Conservation (phyloP, 192 early-diverging fungal genomes). For the Coemansia sp. region DNA sequence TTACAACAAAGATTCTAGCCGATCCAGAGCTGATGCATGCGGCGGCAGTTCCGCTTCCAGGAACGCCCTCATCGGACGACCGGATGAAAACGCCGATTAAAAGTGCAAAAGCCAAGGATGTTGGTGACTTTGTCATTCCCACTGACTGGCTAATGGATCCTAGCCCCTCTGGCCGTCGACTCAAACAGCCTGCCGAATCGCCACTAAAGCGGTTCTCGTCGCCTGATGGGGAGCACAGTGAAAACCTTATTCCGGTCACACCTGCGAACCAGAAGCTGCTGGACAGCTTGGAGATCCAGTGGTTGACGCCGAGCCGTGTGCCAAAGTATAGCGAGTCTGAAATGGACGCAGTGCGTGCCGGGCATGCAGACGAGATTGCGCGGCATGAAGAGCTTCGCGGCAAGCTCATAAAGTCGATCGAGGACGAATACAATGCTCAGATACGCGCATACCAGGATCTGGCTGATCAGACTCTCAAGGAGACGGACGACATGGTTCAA, state of each 20-base stretch:
- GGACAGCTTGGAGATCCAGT: constrained; percentile 51
- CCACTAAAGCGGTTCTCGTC: constrained; percentile 20
- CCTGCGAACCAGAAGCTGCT: constrained; percentile 49
- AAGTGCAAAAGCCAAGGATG: neutral
- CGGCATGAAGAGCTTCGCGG: constrained; percentile 44
- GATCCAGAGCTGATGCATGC: constrained; percentile 48
- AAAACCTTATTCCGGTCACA: constrained; percentile 44
- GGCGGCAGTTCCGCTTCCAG: constrained; percentile 47
- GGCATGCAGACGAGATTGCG: constrained; percentile 32
- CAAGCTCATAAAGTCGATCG: constrained; percentile 42
- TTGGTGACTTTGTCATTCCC: constrained; percentile 45
- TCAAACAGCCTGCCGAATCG: constrained; percentile 14
- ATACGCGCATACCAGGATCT: constrained; percentile 38
- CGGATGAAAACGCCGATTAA: constrained; percentile 21
- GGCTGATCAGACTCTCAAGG: constrained; percentile 37
- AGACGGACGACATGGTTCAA: constrained; percentile 35
- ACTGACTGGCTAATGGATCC: constrained; percentile 54
- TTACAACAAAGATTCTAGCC: constrained; percentile 39
- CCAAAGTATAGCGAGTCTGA: constrained; percentile 53
- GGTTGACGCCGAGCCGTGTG: constrained; percentile 48
- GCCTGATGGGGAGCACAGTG: neutral
- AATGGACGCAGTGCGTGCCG: constrained; percentile 27
- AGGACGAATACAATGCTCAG: constrained; percentile 43
- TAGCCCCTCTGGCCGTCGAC: constrained; percentile 15
- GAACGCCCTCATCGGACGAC: constrained; percentile 28